A percentile compares a stretch with the other conserved stretches of the same genome.
phyloP scores from a whole-genome alignment of 73 alveolate genomes.

The Paramecium primaurelia region DNA sequence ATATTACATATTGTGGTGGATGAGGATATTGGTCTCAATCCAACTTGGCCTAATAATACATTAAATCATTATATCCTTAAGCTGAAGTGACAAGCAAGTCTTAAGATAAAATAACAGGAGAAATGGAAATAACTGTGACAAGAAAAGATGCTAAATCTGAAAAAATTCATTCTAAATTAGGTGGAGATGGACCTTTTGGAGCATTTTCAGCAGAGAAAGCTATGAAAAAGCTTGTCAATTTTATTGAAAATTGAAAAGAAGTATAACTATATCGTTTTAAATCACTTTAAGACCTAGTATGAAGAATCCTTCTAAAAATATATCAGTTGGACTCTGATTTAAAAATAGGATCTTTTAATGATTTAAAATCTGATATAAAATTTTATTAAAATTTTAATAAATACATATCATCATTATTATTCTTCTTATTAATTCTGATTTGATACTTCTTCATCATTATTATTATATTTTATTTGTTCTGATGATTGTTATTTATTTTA shows the following conservation, averaged over 20 bases:
- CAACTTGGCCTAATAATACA: not conserved
- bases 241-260: not conserved
- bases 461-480: not conserved
- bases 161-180: constrained; percentile 1
- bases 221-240: not conserved
- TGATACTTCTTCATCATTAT: not conserved
- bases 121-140: constrained; percentile 42
- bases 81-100: not conserved
- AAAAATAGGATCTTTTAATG: not conserved
- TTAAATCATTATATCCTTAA: not conserved
- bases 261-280: not conserved
- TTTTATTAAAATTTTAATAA: not conserved
- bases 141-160: not conserved
- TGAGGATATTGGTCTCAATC: constrained; percentile 44
- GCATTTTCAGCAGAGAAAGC: constrained; percentile 18
- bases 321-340: not conserved
- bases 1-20: constrained; percentile 40
- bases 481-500: not conserved
- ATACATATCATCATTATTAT: not conserved
- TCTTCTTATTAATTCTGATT: not conserved
- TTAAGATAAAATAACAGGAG: constrained; percentile 9
- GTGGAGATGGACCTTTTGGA: constrained; percentile 38
- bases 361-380: not conserved
- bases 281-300: not conserved
- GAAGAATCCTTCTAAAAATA: not conserved